A percentile compares a stretch with the other conserved stretches of the same genome.
These are phyloP conservation scores for Euphrasia confusa DNA, from an alignment of 257 asterid genomes.

Conservation along the genomic window DNA sequence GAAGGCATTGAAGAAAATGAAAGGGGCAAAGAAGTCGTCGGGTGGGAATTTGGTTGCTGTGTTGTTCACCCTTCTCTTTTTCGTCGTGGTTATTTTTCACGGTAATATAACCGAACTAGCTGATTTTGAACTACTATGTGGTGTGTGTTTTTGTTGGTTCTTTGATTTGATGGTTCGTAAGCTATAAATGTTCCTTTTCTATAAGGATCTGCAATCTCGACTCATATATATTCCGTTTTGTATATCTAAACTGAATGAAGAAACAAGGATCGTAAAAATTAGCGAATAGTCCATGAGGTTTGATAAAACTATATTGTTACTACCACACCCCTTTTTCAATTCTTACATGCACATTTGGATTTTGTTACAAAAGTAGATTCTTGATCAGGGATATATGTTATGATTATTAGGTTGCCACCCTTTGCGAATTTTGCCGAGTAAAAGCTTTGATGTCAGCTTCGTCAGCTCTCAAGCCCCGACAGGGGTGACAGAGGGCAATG, in stretches of 20 bases:
- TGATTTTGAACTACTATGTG: background rate
- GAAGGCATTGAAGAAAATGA: constrained; percentile 70
- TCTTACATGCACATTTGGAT: too few relatives aligned
- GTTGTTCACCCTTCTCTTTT: constrained; percentile 62
- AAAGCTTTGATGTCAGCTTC: constrained; percentile 9
- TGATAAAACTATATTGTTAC: too few relatives aligned
- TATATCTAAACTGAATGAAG: too few relatives aligned
- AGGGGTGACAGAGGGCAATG: constrained; percentile 4
- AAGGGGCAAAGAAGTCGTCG: constrained; percentile 49
- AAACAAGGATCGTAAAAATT: too few relatives aligned
- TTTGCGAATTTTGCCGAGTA: constrained; percentile 22
- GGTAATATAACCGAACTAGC: constrained; percentile 30
- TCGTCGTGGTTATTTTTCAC: constrained; percentile 51
- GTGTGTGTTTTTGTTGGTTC: background rate
- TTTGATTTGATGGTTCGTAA: too few relatives aligned
- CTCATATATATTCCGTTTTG: too few relatives aligned
- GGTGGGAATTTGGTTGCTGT: constrained; percentile 56
- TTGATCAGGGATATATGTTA: too few relatives aligned
- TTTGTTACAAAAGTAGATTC: too few relatives aligned
- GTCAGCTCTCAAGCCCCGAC: constrained; percentile 16
- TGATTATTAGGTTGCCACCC: constrained; percentile 31
- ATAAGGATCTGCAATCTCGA: background rate
- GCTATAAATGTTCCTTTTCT: background rate
- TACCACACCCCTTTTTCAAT: too few relatives aligned
- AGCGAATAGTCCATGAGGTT: too few relatives aligned